phyloP scores from a whole-genome alignment of 495 filamentous ascomycete genomes.

The Penicillium egyptiacum region DNA sequence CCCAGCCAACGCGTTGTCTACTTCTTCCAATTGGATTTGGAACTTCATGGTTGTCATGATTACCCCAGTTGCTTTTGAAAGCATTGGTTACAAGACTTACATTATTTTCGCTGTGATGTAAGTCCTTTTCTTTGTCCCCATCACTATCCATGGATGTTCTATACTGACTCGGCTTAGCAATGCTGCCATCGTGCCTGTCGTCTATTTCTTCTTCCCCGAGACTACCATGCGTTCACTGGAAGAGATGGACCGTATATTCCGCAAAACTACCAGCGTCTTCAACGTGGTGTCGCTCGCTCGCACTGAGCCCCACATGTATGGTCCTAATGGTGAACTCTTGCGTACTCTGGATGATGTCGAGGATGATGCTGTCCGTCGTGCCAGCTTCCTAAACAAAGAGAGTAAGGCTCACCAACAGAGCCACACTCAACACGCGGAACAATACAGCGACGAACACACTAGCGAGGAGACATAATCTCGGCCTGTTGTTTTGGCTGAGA shows the following conservation, averaged over 20 bases:
- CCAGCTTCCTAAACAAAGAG: constrained; percentile 29
- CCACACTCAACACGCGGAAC: constrained; percentile 29
- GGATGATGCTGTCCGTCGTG: constrained; percentile 38
- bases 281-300: constrained; percentile 59
- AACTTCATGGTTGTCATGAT: constrained; percentile 65
- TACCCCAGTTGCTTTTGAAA: constrained; percentile 61
- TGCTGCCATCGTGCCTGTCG: constrained; percentile 64
- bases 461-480: constrained; percentile 29
- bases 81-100: constrained; percentile 64
- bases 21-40: constrained; percentile 64
- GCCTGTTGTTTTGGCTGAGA: neutral
- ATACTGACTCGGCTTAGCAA: constrained; percentile 47
- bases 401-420: constrained; percentile 7
- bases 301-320: constrained; percentile 66
- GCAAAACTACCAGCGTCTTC: constrained; percentile 56
- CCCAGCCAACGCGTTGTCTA: constrained; percentile 64
- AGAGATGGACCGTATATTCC: constrained; percentile 77
- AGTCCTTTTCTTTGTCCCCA: neutral
- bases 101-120: constrained; percentile 66
- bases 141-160: too few species aligned
- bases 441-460: constrained; percentile 33
- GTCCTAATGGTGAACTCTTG: constrained; percentile 66
- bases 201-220: constrained; percentile 77
- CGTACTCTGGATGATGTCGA: constrained; percentile 38
- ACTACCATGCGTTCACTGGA: constrained; percentile 71